Evolutionary conservation across 75 land plant species (phyloP).

Genomic region (Selaginella moellendorffii): DNA sequence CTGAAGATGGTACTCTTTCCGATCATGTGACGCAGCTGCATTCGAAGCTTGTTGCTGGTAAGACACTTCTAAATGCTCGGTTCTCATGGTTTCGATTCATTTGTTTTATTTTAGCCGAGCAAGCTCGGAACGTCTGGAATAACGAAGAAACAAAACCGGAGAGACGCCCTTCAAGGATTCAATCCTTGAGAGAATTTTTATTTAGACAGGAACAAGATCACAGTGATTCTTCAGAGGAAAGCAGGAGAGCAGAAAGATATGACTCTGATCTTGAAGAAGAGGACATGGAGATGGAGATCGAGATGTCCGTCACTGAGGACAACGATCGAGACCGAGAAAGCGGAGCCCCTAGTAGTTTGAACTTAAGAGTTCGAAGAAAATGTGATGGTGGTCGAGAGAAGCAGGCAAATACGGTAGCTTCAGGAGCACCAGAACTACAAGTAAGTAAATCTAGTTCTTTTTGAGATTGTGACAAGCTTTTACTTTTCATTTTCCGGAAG

Average conservation of each 20-base stretch:
- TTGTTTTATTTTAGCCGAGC: constrained; percentile 40
- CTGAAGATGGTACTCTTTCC: constrained; percentile 37
- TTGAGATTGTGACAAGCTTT: too few relatives aligned
- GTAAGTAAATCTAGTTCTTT: too few relatives aligned
- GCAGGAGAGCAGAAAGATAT: constrained; percentile 52
- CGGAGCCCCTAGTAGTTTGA: constrained; percentile 46
- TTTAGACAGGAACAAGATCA: constrained; percentile 37
- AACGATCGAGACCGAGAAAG: constrained; percentile 48
- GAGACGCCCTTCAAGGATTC: constrained; percentile 31
- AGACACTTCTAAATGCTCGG: too few relatives aligned
- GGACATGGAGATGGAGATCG: constrained; percentile 77
- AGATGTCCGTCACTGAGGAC: constrained; percentile 67
- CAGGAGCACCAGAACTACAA: too few relatives aligned
- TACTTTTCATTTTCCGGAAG: too few relatives aligned
- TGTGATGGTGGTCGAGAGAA: neutral
- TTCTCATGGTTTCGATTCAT: too few relatives aligned
- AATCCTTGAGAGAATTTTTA: constrained; percentile 48
- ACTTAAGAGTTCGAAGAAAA: constrained; percentile 57
- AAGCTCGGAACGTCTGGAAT: constrained; percentile 36
- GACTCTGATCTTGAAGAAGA: constrained; percentile 78
- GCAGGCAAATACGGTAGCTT: neutral
- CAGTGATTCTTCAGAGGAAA: constrained; percentile 48
- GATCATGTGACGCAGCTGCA: constrained; percentile 49
- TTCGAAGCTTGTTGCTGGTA: constrained; percentile 64
- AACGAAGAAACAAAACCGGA: constrained; percentile 31